Base-by-base conservation (phyloP, 306 rosid species). In the Corylus avellana region DNA sequence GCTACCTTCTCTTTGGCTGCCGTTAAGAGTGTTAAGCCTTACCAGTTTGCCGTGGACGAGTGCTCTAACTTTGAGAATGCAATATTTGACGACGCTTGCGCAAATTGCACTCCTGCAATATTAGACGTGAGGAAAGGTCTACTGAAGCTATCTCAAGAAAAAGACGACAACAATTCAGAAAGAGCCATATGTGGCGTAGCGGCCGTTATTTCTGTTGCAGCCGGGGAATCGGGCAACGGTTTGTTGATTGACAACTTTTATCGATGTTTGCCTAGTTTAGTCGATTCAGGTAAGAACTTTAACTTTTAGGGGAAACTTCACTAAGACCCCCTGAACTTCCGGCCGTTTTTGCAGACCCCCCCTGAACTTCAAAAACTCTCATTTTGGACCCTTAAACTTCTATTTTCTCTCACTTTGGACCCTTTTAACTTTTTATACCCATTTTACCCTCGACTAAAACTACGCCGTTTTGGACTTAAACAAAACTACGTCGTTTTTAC, bases 101-200 rank as follows among this genome's bases (percentile, higher is more conserved):
- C 47, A 4, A 48, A 48, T 0, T 94, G 98, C 70, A 76, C 79
- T 3, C 0, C 0, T 0, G 88, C 92, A 0, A 29, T 92, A 3
- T 9, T 56, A 7, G 61, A 0, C 4, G 14, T 94, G 55, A 83
- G 87, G 72, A 79, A 72, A 25, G 4, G 2, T n/a, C 69, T 94
- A 3, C 29, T 63, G 73, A 18, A 6, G 0, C 20, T 3, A 17
- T 39, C 3, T 53, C 12, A 32, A 7, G 71, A 1, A 1, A 9
- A 0, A 3, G 46, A 9, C 0, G 14, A 22, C 7, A 20, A 82
- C 59, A 35, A 49, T 9, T 29, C 57, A 4, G 94, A 87, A 42
- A 80, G n/a, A 39, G 85, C 80, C 53, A 70, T 85, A 1, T 89
- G 97, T 18, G 90, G 86, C 0, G 84, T 92, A 2, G 91, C 90